Evolutionary conservation across 2,329 filamentous ascomycete genomes (phyloP).

Genomic region (Clonostachys sp.): DNA sequence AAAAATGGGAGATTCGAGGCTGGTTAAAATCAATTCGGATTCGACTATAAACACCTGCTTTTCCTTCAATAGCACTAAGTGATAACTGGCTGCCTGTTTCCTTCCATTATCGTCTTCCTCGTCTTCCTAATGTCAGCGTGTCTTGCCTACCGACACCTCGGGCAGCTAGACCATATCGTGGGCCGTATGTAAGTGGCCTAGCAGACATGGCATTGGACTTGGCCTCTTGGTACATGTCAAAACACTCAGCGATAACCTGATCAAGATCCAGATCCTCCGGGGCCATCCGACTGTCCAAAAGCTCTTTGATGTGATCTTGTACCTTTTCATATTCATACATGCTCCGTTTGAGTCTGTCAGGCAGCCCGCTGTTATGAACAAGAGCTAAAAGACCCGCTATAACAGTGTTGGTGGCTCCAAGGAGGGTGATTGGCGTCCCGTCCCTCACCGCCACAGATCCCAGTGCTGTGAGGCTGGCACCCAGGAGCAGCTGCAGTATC

Average conservation of each 20-base stretch:
- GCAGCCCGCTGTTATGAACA: constrained; percentile 48
- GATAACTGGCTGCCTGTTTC: too few relatives aligned
- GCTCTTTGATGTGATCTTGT: constrained; percentile 43
- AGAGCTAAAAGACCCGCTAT: constrained; percentile 44
- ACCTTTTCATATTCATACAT: constrained; percentile 42
- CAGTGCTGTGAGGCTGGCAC: constrained; percentile 43
- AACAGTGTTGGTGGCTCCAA: constrained; percentile 44
- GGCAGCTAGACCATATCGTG: too few relatives aligned
- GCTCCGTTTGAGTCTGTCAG: constrained; percentile 43
- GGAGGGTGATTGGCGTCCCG: constrained; percentile 38
- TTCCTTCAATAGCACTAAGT: too few relatives aligned
- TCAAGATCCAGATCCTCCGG: constrained; percentile 33
- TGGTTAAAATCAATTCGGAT: too few relatives aligned
- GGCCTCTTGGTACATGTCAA: constrained; percentile 36
- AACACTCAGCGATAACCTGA: constrained; percentile 42
- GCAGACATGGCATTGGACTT: constrained; percentile 20
- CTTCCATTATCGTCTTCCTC: too few relatives aligned
- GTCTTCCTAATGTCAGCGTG: too few relatives aligned
- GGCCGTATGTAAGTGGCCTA: too few relatives aligned
- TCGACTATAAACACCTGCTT: too few relatives aligned
- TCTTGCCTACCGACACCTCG: too few relatives aligned
- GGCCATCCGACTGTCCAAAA: constrained; percentile 42
- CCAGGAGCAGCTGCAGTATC: constrained; percentile 42
- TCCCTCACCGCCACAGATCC: constrained; percentile 31
- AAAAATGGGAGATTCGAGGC: too few relatives aligned